phyloP scores from a whole-genome alignment of 2,329 filamentous ascomycete genomes.

The Sporothrix humicola region DNA sequence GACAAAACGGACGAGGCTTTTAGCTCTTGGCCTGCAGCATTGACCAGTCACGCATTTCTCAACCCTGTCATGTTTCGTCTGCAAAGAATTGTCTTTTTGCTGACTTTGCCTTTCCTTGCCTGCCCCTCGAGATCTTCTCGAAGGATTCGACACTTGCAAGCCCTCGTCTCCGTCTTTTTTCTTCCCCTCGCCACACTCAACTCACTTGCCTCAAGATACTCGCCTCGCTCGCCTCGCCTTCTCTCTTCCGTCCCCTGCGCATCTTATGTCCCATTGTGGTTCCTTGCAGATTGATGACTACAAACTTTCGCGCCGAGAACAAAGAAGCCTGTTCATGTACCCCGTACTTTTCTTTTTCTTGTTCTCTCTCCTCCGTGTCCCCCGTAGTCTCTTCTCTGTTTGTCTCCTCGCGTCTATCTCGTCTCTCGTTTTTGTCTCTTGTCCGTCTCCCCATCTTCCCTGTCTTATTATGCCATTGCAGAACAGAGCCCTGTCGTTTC shows the following conservation, averaged over 20 bases:
- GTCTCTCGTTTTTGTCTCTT: not conserved
- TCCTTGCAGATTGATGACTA: not conserved
- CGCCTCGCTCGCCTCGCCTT: too few species aligned
- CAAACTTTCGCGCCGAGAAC: too few species aligned
- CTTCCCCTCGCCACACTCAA: too few species aligned
- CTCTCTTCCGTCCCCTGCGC: not conserved
- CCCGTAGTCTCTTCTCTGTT: not conserved
- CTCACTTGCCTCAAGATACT: too few species aligned
- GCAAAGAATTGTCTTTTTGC: not conserved
- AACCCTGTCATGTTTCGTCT: not conserved
- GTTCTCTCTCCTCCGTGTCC: not conserved
- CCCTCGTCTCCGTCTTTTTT: too few species aligned
- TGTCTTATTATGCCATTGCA: not conserved
- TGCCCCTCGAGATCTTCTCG: conserved; percentile 11
- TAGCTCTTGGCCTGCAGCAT: conserved; percentile 3
- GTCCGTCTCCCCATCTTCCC: not conserved
- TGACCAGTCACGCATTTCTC: not conserved
- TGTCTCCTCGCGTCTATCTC: not conserved
- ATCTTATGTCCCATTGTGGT: conserved; percentile 10
- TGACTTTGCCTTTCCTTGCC: not conserved
- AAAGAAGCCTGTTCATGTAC: not conserved
- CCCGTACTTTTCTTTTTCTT: not conserved
- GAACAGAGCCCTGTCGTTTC: not conserved
- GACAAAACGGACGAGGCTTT: not conserved
- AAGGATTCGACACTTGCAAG: not conserved